A percentile compares a stretch with the other conserved stretches of the same genome.
Conservation (phyloP, 2,329 filamentous ascomycete genomes). For the Drechslerella coelobrocha region DNA sequence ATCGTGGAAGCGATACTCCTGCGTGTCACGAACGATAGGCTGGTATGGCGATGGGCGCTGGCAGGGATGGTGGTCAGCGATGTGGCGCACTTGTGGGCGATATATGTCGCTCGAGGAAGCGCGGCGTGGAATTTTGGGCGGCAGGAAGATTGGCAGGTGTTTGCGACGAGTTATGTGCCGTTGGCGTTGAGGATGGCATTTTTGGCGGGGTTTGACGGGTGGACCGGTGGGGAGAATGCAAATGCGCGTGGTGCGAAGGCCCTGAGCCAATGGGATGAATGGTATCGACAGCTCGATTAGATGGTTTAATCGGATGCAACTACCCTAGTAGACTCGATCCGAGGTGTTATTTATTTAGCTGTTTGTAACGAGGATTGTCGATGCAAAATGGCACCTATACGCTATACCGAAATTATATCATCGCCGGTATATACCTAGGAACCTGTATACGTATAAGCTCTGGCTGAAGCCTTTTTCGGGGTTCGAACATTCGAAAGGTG, state of each 20-base stretch:
- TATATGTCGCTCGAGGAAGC: constrained; percentile 12
- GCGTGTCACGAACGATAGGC: constrained; percentile 27
- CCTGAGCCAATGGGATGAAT: not conserved
- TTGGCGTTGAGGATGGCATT: constrained; percentile 23
- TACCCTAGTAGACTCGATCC: too few relatives aligned
- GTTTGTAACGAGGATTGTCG: too few relatives aligned
- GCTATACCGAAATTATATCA: too few relatives aligned
- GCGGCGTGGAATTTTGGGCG: constrained; percentile 27
- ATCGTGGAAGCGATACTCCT: constrained; percentile 38
- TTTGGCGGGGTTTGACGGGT: constrained; percentile 40
- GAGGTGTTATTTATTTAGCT: too few relatives aligned
- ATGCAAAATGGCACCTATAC: too few relatives aligned
- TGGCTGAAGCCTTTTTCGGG: too few relatives aligned
- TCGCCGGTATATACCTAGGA: too few relatives aligned
- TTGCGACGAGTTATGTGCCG: constrained; percentile 30
- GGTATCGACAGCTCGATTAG: too few relatives aligned
- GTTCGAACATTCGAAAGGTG: too few relatives aligned
- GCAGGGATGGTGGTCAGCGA: constrained; percentile 31
- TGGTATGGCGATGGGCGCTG: constrained; percentile 21
- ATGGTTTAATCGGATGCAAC: too few relatives aligned
- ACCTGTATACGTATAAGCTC: too few relatives aligned
- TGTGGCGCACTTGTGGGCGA: constrained; percentile 30
- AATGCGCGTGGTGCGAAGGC: not conserved
- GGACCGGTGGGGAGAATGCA: constrained; percentile 12
- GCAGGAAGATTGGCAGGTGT: constrained; percentile 30